Conservation (phyloP, 495 filamentous ascomycete species). For the Beverwykella pulmonaria region DNA sequence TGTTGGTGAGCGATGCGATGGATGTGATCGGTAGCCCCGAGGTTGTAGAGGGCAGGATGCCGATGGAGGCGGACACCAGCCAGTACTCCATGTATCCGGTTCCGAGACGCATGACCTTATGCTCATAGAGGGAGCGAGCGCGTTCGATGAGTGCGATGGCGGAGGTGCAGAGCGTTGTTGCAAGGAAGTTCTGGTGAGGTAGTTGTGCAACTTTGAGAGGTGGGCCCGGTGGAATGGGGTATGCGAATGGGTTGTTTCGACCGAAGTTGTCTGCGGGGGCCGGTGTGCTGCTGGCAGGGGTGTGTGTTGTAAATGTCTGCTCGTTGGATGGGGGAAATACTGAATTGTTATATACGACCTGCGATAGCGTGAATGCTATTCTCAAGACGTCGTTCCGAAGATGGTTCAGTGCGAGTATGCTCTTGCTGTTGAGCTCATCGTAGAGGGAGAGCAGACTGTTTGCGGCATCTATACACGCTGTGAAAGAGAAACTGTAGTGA, state of each 20-base stretch:
- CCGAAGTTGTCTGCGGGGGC: background rate
- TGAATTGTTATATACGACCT: slow-evolving; percentile 26
- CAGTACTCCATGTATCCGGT: slow-evolving; percentile 40
- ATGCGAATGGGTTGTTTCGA: background rate
- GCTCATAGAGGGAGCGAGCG: slow-evolving; percentile 28
- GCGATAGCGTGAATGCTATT: slow-evolving; percentile 10
- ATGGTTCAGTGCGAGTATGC: slow-evolving; percentile 13
- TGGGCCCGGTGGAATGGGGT: background rate
- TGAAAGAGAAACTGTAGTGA: slow-evolving; percentile 30
- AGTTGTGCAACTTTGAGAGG: slow-evolving; percentile 2
- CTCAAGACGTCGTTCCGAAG: slow-evolving; percentile 33
- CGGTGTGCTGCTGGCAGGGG: background rate
- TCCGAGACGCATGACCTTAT: slow-evolving; percentile 33
- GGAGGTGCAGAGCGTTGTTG: slow-evolving; percentile 12
- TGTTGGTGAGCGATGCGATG: background rate
- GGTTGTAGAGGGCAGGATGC: slow-evolving; percentile 21
- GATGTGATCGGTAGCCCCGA: background rate
- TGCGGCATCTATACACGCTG: slow-evolving; percentile 17
- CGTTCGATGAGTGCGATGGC: slow-evolving; percentile 20
- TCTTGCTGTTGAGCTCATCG: background rate
- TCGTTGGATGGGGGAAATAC: background rate
- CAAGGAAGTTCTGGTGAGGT: slow-evolving; percentile 23
- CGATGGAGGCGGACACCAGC: slow-evolving; percentile 22
- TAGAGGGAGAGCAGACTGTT: slow-evolving; percentile 15
- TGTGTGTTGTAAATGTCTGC: background rate